Base-by-base conservation (phyloP, 345 rosid genomes). In the Acer negundo region DNA sequence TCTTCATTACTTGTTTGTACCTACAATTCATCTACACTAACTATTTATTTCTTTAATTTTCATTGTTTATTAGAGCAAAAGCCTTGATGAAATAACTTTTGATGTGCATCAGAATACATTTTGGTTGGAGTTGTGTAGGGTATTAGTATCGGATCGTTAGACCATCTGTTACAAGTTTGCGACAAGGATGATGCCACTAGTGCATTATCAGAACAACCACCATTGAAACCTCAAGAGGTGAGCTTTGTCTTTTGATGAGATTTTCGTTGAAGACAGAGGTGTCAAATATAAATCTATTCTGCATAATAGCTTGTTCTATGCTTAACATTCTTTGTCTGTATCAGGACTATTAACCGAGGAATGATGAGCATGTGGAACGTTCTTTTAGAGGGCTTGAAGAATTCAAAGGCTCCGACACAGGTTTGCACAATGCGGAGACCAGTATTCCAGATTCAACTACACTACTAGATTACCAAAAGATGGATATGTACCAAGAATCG, bases 101-200 rank as follows among this genome's bases (percentile, higher is more conserved):
- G 68, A 19, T 73, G 22, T 26, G 78, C 53, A 40, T 58, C 3
- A 28, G 63, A 62, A 38, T 68, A 13, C 71, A 11, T 69, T 62
- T 62, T 73, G 69, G 31, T 78, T 73, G 74, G 65, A 67, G 71
- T 53, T 85, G 65, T 69, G 76, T 79, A 94, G 98, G 94, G 82
- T 82, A 88, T 81, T 79, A 87, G 90, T 85, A 77, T 89, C 76
- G 90, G 90, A 70, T 86, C 85, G 0, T 90, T 87, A 55, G 81
- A 80, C 66, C 90, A 90, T 62, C 66, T 88, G 67, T 67, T 92
- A 82, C 93, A 89, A 69, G 72, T 88, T 19, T 75, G 69, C 1
- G 89, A 90, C 8, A 96, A 89, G 79, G 98, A 92, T 79, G 98
- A 94, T 86, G 97, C 97, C 8, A 88, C 85, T 49, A 94, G 98